Evolutionary conservation across 179 eudicot genomes (phyloP), one percentile per base, ranked within the genome.

Genomic region (Spergularia azorica): DNA sequence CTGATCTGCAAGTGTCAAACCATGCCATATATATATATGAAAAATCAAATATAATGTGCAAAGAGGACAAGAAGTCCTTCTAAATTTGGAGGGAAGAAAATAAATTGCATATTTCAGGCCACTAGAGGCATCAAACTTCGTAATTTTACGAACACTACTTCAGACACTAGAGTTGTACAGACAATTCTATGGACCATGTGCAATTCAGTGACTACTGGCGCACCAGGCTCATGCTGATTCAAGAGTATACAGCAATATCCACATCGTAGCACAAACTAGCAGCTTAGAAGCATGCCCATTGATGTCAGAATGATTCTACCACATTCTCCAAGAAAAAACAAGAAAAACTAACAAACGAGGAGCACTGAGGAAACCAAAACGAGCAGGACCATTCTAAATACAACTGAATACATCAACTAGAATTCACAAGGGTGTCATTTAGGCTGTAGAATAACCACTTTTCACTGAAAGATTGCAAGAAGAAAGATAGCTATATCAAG

Each of bases 1-100:
- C 79, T 88, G 72, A 96, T 90, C 98, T 96, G 85, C 57, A 71
- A 43, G 56, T 72, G 64, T 65, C 50, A 43, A 67, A 60, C 48
- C 26, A 68, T 12, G 54, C 38, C 36, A n/a, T n/a, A 68, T 17
- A 10, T 3, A 12, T 6, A 21, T 0, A 26, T 26, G 14, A 13
- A 10, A 6, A 54, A 10, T 32, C n/a, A 32, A 3, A 14, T n/a
- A n/a, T n/a, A n/a, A n/a, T n/a, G n/a, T n/a, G n/a, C n/a, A n/a
- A n/a, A n/a, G n/a, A n/a, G n/a, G n/a, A n/a, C n/a, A n/a, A n/a
- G n/a, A n/a, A n/a, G n/a, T n/a, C n/a, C n/a, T n/a, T n/a, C n/a
- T n/a, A n/a, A n/a, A n/a, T n/a, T n/a, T n/a, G n/a, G n/a, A n/a
- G n/a, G n/a, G n/a, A n/a, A n/a, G n/a, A 63, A 13, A 3, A 63